Evolutionary conservation across 23 red algal genomes (phyloP), one percentile per base, ranked within the genome.

Genomic region (Cyanidium caldarium): DNA sequence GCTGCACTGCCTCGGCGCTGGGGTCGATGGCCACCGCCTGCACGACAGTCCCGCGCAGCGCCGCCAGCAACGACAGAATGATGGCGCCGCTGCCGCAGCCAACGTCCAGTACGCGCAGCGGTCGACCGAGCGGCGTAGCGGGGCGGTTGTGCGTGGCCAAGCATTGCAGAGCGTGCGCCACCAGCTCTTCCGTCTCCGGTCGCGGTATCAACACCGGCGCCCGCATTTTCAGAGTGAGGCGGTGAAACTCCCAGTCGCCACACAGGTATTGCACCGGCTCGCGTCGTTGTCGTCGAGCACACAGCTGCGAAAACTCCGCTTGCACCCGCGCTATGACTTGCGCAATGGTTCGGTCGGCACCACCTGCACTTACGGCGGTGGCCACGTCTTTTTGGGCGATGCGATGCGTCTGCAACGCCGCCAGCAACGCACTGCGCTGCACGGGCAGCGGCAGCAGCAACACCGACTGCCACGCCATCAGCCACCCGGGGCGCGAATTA

Each of bases 41-140:
- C 1, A 46, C 20, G 65, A 66, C 73, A 15, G 36, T 3, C 19
- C 45, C 45, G 2, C 72, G 58, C 13, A 61, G 51, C 0, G 42
- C 42, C 7, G 35, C 36, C 44, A 98, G 43, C 36, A 88, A 13
- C 20, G 92, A 67, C 41, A 88, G 72, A 30, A 77, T 16, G 37
- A 98, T 98, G 35, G 92, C 92, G 19, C 92, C 92, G 34, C 65
- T 81, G 2, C 92, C 92, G 19, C 76, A 81, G 10, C 92, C 92
- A 26, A 88, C 76, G 46, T 98, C 92, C 43, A 98, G 51, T 3
- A 91, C 19, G 20, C 37, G 35, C 35, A 38, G 13, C 25, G 69
- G 34, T 28, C 5, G n/a, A 21, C 51, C 51, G 17, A 38, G 13
- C 25, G 69, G 34, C 21, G 7, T 28, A 21, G n/a, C 51, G 7